phyloP scores from a whole-genome alignment of 2,329 filamentous ascomycete species.

The Lojkania enalia region DNA sequence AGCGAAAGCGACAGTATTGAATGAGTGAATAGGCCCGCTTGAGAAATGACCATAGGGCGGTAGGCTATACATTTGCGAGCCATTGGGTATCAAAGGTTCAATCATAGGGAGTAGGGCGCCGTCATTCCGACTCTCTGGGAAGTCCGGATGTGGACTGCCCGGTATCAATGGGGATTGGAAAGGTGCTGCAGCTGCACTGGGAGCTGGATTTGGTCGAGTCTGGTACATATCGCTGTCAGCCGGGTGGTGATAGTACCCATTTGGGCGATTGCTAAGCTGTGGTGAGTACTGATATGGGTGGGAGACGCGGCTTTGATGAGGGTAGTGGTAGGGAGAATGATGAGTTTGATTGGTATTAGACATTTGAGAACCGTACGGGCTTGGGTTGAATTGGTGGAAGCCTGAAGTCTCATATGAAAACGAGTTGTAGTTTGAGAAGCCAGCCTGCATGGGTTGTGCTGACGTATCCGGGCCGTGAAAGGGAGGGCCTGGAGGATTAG shows the following conservation, averaged over 20 bases:
- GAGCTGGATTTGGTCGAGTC: slow-evolving; percentile 17
- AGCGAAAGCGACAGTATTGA: neutral
- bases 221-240: slow-evolving; percentile 20
- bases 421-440: slow-evolving; percentile 17
- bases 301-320: slow-evolving; percentile 8
- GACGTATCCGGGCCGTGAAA: slow-evolving; percentile 24
- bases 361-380: slow-evolving; percentile 14
- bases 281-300: slow-evolving; percentile 12
- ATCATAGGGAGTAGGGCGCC: slow-evolving; percentile 8
- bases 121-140: slow-evolving; percentile 5
- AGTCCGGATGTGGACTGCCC: slow-evolving; percentile 10
- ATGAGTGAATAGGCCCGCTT: neutral
- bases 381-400: slow-evolving; percentile 7
- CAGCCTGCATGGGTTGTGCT: slow-evolving; percentile 18
- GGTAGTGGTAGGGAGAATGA: slow-evolving; percentile 10
- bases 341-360: slow-evolving; percentile 12
- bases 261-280: slow-evolving; percentile 11
- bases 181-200: neutral
- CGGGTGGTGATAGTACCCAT: slow-evolving; percentile 13
- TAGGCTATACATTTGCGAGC: slow-evolving; percentile 3
- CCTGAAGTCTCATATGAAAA: slow-evolving; percentile 12
- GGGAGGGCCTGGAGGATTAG: slow-evolving; percentile 22
- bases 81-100: slow-evolving; percentile 10
- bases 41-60: slow-evolving; percentile 10
- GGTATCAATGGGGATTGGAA: slow-evolving; percentile 1